Evolutionary conservation across 768 basidiomycete genomes (phyloP).

Genomic region (Chalciporus pseudorubinellus): DNA sequence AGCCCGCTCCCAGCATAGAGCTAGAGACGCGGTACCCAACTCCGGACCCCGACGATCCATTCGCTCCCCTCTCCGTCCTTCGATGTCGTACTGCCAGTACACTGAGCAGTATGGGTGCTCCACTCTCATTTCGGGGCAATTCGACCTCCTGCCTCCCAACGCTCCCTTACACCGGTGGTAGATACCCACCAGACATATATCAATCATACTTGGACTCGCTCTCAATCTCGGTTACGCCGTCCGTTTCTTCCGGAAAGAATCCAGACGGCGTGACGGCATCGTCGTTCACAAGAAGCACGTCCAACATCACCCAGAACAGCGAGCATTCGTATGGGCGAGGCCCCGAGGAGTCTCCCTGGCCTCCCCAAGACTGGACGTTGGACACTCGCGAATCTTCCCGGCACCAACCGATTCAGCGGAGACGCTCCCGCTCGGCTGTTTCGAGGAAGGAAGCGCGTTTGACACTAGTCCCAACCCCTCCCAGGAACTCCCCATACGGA

Average conservation of each 20-base stretch:
- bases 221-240: constrained; percentile 6
- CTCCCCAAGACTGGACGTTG: constrained; percentile 2
- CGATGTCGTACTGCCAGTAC: constrained; percentile 54
- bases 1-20: constrained; percentile 55
- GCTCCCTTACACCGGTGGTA: constrained; percentile 32
- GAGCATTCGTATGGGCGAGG: constrained; percentile 1
- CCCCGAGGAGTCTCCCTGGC: constrained; percentile 13
- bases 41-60: constrained; percentile 69
- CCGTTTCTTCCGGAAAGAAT: constrained; percentile 10
- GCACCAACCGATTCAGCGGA: constrained; percentile 27
- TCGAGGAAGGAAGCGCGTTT: constrained; percentile 32
- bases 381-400: constrained; percentile 12
- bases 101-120: constrained; percentile 29
- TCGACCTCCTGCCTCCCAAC: constrained; percentile 31
- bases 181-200: constrained; percentile 33
- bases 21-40: constrained; percentile 56
- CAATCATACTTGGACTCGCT: constrained; percentile 22
- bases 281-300: constrained; percentile 23
- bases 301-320: constrained; percentile 15
- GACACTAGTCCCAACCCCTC: constrained; percentile 21
- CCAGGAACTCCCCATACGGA: constrained; percentile 33
- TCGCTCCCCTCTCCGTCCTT: constrained; percentile 64
- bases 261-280: constrained; percentile 17
- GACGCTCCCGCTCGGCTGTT: constrained; percentile 34
- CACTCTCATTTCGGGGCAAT: constrained; percentile 31